Base-by-base conservation (phyloP, 352 stramenopile genomes). In the Globisporangium sylvaticum region DNA sequence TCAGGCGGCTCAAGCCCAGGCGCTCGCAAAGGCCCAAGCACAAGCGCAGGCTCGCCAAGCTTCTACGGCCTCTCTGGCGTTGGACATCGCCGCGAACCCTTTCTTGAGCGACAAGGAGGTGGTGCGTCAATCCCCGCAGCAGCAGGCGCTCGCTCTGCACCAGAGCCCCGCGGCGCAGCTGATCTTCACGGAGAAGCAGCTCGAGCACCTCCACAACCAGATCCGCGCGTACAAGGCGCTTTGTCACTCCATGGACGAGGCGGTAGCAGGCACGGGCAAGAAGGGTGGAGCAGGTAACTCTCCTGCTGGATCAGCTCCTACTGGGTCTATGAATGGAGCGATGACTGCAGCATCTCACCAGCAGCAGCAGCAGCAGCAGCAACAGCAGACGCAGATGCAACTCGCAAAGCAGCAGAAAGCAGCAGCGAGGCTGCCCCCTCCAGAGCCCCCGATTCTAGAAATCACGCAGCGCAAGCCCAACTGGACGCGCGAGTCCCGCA, bases 141-240 rank as follows among this genome's bases (percentile, higher is more conserved):
- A 83, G 58, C 80, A 83, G 42, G 34, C 73, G 24, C 59, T 68
- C 42, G 63, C 70, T 25, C 68, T 87, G 56, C 78, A 86, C 50
- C 62, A 66, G 58, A 85, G 73, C 65, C 64, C 76, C n/a, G 57
- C 77, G 31, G 63, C 70, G 25, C 74, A 79, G 65, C 31, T 80
- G 46, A 73, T 95, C 14, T 95, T 95, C 70, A 87, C 87, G n/a
- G 87, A 93, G 32, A 90, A 88, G 65, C 87, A 95, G 70, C 77
- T 95, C 24, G 84, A 92, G 66, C 84, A 92, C 32, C 67, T 95
- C 54, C 87, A 95, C 72, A 87, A 90, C 66, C 87, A 95, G 75
- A 95, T 95, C 66, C 84, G 84, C 8, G 80, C 84, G 20, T 95
- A 90, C 74, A 95, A 94, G 68, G 71, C 84, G 39, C 75, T 95